phyloP scores from a whole-genome alignment of 2,329 filamentous ascomycete genomes.

The Aspergillus sp. region DNA sequence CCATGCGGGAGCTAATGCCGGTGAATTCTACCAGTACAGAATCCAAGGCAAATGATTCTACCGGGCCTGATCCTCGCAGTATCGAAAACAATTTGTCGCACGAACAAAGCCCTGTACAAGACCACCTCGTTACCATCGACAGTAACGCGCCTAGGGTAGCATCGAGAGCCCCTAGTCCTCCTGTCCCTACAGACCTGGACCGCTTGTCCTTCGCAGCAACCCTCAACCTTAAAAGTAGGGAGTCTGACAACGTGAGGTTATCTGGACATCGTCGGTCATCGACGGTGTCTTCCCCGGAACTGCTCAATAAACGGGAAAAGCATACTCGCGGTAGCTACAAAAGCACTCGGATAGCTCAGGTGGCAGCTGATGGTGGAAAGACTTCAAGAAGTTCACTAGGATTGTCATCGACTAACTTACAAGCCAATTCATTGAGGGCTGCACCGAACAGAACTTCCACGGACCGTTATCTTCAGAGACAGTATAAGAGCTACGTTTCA shows the following conservation, averaged over 20 bases:
- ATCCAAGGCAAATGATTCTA: conserved; percentile 1
- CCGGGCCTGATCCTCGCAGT: background rate
- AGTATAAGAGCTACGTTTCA: conserved; percentile 31
- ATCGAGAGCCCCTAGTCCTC: conserved; percentile 1
- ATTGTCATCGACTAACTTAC: background rate
- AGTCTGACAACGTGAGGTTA: background rate
- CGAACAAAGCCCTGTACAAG: background rate
- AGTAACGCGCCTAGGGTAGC: background rate
- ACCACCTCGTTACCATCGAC: background rate
- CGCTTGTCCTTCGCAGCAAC: conserved; percentile 28
- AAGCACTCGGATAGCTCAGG: background rate
- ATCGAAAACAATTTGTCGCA: conserved; percentile 23
- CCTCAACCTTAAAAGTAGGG: conserved; percentile 26
- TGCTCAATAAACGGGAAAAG: conserved; percentile 1
- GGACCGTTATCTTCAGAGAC: conserved; percentile 15
- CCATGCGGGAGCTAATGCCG: conserved; percentile 20
- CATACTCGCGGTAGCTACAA: background rate
- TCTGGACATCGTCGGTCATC: background rate
- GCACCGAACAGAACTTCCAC: conserved; percentile 2
- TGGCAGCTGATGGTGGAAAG: background rate
- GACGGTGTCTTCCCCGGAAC: conserved; percentile 1
- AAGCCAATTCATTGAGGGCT: background rate
- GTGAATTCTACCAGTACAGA: conserved; percentile 22
- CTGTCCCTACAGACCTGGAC: conserved; percentile 25
- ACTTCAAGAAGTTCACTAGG: background rate